Base-by-base conservation (phyloP, 2,329 filamentous ascomycete species). In the Aspergillus piperis region DNA sequence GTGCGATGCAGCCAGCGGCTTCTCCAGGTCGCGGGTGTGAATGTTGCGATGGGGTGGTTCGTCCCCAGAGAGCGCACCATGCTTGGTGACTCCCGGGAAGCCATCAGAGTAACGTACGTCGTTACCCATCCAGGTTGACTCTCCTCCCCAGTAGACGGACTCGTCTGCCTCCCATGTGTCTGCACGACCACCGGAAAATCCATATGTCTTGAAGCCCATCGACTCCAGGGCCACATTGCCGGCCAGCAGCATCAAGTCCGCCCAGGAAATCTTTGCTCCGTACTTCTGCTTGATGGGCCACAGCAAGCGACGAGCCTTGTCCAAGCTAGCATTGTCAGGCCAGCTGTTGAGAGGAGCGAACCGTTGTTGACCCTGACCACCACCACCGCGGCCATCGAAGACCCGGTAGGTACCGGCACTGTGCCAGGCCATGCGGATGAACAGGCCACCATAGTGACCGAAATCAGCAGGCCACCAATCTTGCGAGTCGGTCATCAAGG, bases 261-360 rank as follows among this genome's bases (percentile, higher is more conserved):
- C 87, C 90, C 90, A 92, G 0, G 90, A 92, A 76, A 92, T 89
- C 81, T 90, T 91, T 82, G 86, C 86, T 74, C 90, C 90, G 66
- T 92, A 92, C 83, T 92, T 92, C 69, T 91, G 89, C 85, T 92
- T 92, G 80, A 92, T 87, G 59, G 90, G 90, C 88, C 89, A 91
- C 44, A 92, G 80, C 58, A 92, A 84, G 64, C 90, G 89, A 59
- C 90, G 89, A 32, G 89, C 90, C 84, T 92, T 92, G 84, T 92
- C 90, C 57, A 92, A 84, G 68, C 82, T 87, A 71, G 86, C 88
- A 67, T 92, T 92, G 78, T 92, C 90, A 44, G 90, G 90, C 90
- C 90, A 92, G 81, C 86, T 87, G 84, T 92, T 92, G 73, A 92
- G 86, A 5, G 90, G 90, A 56, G 90, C 89, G 69, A 92, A 92